Conservation (phyloP, 352 stramenopile genomes). For the Phytophthora megakarya region DNA sequence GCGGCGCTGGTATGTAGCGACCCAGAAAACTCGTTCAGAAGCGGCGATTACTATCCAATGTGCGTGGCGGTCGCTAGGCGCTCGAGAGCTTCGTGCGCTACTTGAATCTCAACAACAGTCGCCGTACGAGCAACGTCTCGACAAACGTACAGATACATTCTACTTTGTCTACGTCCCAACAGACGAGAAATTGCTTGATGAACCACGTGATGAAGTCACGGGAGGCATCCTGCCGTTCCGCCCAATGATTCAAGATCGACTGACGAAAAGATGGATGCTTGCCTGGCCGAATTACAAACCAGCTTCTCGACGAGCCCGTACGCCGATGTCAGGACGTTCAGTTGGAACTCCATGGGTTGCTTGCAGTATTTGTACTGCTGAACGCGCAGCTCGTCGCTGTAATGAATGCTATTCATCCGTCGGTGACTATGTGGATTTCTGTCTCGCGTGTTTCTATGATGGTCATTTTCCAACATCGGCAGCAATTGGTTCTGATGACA, state of each 20-base stretch:
- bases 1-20: slow-evolving; percentile 56
- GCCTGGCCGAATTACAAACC: slow-evolving; percentile 65
- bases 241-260: slow-evolving; percentile 71
- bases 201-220: slow-evolving; percentile 55
- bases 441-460: slow-evolving; percentile 77
- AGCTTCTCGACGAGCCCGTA: slow-evolving; percentile 22
- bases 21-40: slow-evolving; percentile 39
- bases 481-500: slow-evolving; percentile 28
- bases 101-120: slow-evolving; percentile 68
- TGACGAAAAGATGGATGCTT: slow-evolving; percentile 73
- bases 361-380: slow-evolving; percentile 64
- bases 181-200: slow-evolving; percentile 61
- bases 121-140: slow-evolving; percentile 70
- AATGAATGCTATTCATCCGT: slow-evolving; percentile 62
- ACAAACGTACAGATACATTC: slow-evolving; percentile 55
- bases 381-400: slow-evolving; percentile 66
- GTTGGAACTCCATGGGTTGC: slow-evolving; percentile 27
- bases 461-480: slow-evolving; percentile 39
- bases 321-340: slow-evolving; percentile 7
- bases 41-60: slow-evolving; percentile 61
- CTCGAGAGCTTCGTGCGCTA: slow-evolving; percentile 40
- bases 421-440: slow-evolving; percentile 79
- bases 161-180: slow-evolving; percentile 76
- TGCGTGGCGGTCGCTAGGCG: slow-evolving; percentile 49
- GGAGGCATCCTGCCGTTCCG: slow-evolving; percentile 62